Evolutionary conservation across 2,329 filamentous ascomycete genomes (phyloP).

Genomic region (Zymoseptoria tritici): DNA sequence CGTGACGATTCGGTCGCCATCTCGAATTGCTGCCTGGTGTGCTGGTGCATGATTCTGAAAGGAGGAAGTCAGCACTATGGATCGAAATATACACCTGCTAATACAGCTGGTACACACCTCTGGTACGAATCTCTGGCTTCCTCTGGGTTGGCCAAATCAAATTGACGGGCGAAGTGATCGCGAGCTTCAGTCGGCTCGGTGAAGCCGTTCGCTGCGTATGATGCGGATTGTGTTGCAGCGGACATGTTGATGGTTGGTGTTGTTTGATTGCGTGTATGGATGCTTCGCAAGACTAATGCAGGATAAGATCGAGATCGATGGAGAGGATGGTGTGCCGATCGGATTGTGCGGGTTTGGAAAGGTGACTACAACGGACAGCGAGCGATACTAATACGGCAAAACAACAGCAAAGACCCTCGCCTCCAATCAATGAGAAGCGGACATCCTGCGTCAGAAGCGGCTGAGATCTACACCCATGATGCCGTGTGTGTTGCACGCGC

Average conservation of each 20-base stretch:
- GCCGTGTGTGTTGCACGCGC: not conserved
- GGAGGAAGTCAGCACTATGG: conserved; percentile 4
- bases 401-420: not conserved
- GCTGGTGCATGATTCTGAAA: conserved; percentile 42
- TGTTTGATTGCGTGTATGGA: not conserved
- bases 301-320: not conserved
- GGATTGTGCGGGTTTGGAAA: not conserved
- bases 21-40: conserved; percentile 43
- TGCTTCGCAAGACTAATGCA: not conserved
- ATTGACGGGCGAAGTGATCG: conserved; percentile 39
- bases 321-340: not conserved
- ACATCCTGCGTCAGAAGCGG: not conserved
- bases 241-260: conserved; percentile 17
- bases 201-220: conserved; percentile 34
- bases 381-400: not conserved
- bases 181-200: conserved; percentile 36
- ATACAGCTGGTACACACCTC: conserved; percentile 29
- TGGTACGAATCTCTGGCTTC: conserved; percentile 38
- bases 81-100: too few relatives aligned
- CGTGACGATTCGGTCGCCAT: conserved; percentile 40
- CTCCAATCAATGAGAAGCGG: not conserved
- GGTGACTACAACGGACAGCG: not conserved
- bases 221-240: conserved; percentile 23
- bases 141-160: conserved; percentile 35
- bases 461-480: not conserved